These are phyloP conservation scores for Phytophthora gonapodyides DNA, from an alignment of 352 stramenopile species.

Conservation along the genomic window DNA sequence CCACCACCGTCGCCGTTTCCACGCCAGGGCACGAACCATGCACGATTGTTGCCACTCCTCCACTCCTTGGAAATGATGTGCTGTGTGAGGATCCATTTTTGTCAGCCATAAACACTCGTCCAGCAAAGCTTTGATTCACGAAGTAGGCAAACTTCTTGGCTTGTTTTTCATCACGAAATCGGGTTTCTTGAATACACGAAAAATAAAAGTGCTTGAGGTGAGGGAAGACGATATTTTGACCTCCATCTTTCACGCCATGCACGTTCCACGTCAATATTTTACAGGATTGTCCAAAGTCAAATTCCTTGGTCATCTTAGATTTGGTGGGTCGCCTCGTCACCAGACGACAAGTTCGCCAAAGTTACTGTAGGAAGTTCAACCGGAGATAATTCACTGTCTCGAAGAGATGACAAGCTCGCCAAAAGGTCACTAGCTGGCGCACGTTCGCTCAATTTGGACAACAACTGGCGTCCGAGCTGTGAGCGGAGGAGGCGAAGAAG, in stretches of 20 bases:
- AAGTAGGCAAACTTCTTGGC: conserved; percentile 1
- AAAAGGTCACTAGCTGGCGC: too few relatives aligned
- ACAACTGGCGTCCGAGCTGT: too few relatives aligned
- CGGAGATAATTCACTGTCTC: too few relatives aligned
- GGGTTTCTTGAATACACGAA: conserved; percentile 13
- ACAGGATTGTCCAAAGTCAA: conserved; percentile 8
- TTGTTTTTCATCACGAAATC: not conserved
- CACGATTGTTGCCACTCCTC: conserved; percentile 8
- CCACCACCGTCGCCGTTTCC: not conserved
- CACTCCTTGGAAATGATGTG: conserved; percentile 1
- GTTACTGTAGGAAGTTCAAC: too few relatives aligned
- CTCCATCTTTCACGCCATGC: conserved; percentile 4
- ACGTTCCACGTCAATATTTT: conserved; percentile 11
- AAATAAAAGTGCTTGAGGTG: conserved; percentile 17
- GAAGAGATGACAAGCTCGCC: too few relatives aligned
- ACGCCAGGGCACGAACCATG: conserved; percentile 6
- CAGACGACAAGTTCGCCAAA: too few relatives aligned
- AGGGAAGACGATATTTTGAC: not conserved
- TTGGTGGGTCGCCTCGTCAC: conserved; percentile 12
- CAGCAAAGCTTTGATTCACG: not conserved
- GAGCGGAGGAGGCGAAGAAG: too few relatives aligned
- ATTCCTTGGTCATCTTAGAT: too few relatives aligned
- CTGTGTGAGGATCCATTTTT: conserved; percentile 1
- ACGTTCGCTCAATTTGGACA: too few relatives aligned
- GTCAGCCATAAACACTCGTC: conserved; percentile 3